These are phyloP conservation scores for Aspergillus ochraceus DNA, from an alignment of 2,329 filamentous ascomycete genomes.

Conservation along the genomic window DNA sequence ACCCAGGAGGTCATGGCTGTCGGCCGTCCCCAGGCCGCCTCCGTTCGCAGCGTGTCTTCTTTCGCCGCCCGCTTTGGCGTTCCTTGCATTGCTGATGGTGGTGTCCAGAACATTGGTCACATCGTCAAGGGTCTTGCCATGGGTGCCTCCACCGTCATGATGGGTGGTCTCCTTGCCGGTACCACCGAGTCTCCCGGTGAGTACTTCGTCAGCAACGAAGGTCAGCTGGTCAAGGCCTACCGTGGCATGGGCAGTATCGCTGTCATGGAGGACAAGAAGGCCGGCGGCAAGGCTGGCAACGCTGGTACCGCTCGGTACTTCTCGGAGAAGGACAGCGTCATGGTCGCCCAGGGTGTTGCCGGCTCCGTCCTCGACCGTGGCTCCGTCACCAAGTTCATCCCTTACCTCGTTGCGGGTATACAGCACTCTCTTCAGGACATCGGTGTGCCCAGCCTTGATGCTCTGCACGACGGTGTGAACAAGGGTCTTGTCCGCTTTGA, in stretches of 20 bases:
- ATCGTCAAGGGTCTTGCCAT: constrained; percentile 97
- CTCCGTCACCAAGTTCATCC: constrained; percentile 90
- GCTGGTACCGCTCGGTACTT: constrained; percentile 98
- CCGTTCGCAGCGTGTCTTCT: constrained; percentile 83
- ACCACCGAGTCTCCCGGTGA: constrained; percentile 97
- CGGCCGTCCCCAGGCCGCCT: constrained; percentile 89
- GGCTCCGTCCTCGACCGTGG: constrained; percentile 62
- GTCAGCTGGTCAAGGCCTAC: constrained; percentile 98
- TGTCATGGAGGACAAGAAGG: constrained; percentile 99
- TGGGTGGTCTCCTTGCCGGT: constrained; percentile 95
- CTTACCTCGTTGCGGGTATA: constrained; percentile 90
- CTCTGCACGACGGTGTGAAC: constrained; percentile 73
- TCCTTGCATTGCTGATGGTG: constrained; percentile 95
- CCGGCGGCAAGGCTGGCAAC: constrained; percentile 70
- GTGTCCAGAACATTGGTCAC: constrained; percentile 97
- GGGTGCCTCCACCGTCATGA: constrained; percentile 96
- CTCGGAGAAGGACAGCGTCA: constrained; percentile 89
- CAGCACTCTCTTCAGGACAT: constrained; percentile 98
- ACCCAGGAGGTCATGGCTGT: constrained; percentile 99
- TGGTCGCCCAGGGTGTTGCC: constrained; percentile 95
- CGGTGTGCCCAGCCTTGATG: constrained; percentile 75
- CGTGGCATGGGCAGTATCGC: constrained; percentile 99
- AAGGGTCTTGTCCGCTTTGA: constrained; percentile 84
- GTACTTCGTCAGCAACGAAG: constrained; percentile 93
- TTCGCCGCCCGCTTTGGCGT: constrained; percentile 94